Conservation (phyloP, 2,329 filamentous ascomycete species). For the Neoascochyta sp. region DNA sequence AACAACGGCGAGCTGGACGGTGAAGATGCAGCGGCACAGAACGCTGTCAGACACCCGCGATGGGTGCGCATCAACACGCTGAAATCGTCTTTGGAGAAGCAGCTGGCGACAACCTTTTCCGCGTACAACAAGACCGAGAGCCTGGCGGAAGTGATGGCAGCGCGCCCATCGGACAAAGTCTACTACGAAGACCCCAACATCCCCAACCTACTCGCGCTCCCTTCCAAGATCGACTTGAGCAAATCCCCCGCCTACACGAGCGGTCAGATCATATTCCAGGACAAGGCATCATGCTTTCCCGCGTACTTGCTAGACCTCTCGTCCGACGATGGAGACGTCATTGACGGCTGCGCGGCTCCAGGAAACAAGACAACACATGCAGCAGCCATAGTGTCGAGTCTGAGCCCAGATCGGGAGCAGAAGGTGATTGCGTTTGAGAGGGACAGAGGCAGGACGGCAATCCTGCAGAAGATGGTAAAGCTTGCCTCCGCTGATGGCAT, state of each 20-base stretch:
- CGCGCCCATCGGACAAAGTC: conserved; percentile 43
- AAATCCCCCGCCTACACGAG: conserved; percentile 68
- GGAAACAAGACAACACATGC: conserved; percentile 97
- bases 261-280: conserved; percentile 84
- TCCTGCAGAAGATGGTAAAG: conserved; percentile 78
- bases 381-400: conserved; percentile 64
- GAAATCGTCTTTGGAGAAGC: conserved; percentile 64
- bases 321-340: conserved; percentile 66
- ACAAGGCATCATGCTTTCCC: conserved; percentile 96
- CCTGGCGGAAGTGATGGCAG: conserved; percentile 55
- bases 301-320: conserved; percentile 76
- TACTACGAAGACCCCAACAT: conserved; percentile 76
- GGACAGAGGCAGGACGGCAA: conserved; percentile 66
- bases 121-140: conserved; percentile 56
- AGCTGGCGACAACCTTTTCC: conserved; percentile 71
- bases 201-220: conserved; percentile 76
- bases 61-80: conserved; percentile 89
- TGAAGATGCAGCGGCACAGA: conserved; percentile 42
- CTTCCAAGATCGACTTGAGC: conserved; percentile 67
- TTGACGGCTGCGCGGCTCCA: conserved; percentile 93
- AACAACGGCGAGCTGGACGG: conserved; percentile 40
- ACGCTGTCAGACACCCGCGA: conserved; percentile 61
- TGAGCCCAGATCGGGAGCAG: conserved; percentile 31
- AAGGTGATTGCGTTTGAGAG: conserved; percentile 77
- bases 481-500: conserved; percentile 66